Base-by-base conservation (phyloP, 768 basidiomycete species). In the Termitomyces sp. region DNA sequence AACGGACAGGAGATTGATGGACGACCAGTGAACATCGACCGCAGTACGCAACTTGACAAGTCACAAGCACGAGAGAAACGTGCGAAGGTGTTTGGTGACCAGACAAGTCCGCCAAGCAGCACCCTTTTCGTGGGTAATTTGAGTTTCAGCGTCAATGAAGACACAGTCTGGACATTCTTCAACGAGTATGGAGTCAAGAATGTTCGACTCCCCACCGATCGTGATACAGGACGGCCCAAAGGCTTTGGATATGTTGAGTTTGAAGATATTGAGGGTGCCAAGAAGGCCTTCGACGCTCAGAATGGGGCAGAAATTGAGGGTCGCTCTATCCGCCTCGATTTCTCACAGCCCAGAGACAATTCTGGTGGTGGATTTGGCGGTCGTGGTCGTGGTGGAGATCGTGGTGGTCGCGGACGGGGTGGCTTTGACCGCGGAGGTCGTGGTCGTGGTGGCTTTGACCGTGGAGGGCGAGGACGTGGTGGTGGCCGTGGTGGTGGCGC, bases 181-280 rank as follows among this genome's bases (percentile, higher is more conserved):
- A 87, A 85, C 61, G 92, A 94, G 68, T 87, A 87, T 69, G 92
- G 92, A 57, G 83, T 97, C 60, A 90, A 90, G 76, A 87, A 77
- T 66, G 92, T 98, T 41, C 85, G 94, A 56, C 75, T 99, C 51
- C 94, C 94, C 31, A 97, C 94, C 39, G 94, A 98, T 72, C 81
- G 92, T 63, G 97, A 99, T 51, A 82, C 89, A 7, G 94, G 94
- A 29, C 81, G 79, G 60, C 87, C 92, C 47, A 98, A 98, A 73
- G 97, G 97, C 66, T 98, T 96, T 73, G 97, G 87, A 22, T 98
- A 98, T 73, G 90, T 99, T 68, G 94, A 98, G 72, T 97, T 95
- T 72, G 83, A 87, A 63, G 86, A 88, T 64, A 66, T 92, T 39
- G 90, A 86, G 28, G 75, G 81, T 54, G 91, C 97, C 12, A 87